Evolutionary conservation across 179 eudicot species (phyloP).

Genomic region (Amaranthus tricolor): DNA sequence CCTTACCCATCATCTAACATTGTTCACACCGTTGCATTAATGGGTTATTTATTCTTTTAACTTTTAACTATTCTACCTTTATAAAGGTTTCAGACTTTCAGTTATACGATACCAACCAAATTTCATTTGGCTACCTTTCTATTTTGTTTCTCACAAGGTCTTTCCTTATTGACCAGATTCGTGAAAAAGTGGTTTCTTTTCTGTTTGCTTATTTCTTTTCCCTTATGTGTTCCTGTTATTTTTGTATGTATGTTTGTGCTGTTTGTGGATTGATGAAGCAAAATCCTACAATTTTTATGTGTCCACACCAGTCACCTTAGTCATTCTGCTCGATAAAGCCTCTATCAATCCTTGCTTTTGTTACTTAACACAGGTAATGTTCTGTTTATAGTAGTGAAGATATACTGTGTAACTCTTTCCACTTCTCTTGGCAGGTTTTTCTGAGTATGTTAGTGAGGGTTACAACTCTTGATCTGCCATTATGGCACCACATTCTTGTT

Average conservation of each 20-base stretch:
- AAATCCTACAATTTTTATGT: not conserved
- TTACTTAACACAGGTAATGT: not conserved
- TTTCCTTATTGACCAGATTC: not conserved
- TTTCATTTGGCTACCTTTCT: not conserved
- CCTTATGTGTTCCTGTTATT: not conserved
- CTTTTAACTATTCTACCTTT: not conserved
- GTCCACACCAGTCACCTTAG: not conserved
- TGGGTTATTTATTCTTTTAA: too few relatives aligned
- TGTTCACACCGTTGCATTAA: too few relatives aligned
- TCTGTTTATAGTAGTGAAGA: not conserved
- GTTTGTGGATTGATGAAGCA: not conserved
- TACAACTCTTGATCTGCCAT: constrained; percentile 85
- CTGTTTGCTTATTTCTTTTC: not conserved
- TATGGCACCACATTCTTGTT: constrained; percentile 98
- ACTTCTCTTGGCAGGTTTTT: constrained; percentile 61
- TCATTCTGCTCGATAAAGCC: not conserved
- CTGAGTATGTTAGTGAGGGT: constrained; percentile 91
- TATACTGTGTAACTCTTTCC: not conserved
- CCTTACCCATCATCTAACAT: not conserved
- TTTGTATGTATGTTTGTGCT: not conserved
- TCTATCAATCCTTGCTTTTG: not conserved
- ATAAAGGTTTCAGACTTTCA: not conserved
- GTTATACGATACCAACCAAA: not conserved
- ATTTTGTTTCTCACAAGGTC: not conserved
- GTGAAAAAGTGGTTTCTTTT: not conserved